Conservation (phyloP, 306 rosid species). For the Nissolia schottii region DNA sequence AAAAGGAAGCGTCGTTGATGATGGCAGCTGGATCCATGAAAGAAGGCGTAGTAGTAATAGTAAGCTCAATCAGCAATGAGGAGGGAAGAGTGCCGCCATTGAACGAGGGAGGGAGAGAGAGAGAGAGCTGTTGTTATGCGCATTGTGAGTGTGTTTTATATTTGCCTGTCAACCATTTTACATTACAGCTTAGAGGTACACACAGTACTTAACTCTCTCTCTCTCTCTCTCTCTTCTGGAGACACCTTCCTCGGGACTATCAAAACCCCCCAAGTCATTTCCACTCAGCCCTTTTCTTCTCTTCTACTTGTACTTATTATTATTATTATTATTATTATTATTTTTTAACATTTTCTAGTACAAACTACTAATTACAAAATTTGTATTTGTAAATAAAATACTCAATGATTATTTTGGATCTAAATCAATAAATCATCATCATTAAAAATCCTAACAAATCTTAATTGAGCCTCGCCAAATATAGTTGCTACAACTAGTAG, state of each 20-base stretch:
- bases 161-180: slow-evolving; percentile 20
- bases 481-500: too few species aligned
- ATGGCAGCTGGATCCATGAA: slow-evolving; percentile 83
- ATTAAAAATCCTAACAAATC: too few species aligned
- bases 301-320: too few species aligned
- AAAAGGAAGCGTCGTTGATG: slow-evolving; percentile 37
- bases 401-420: too few species aligned
- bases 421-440: too few species aligned
- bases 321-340: too few species aligned
- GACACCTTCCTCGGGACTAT: slow-evolving; percentile 52
- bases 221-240: background rate
- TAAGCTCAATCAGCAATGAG: background rate
- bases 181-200: background rate
- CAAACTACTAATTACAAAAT: too few species aligned
- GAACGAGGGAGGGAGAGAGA: background rate
- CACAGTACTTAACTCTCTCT: too few species aligned
- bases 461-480: too few species aligned
- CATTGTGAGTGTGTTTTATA: slow-evolving; percentile 32
- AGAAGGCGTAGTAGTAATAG: background rate
- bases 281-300: too few species aligned
- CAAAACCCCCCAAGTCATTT: slow-evolving; percentile 37
- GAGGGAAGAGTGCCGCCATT: background rate
- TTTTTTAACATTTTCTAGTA: too few species aligned
- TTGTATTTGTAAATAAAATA: too few species aligned
- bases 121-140: slow-evolving; percentile 22